Evolutionary conservation across 192 early-diverging fungal genomes (phyloP).

Genomic region (Coemansia javaensis): DNA sequence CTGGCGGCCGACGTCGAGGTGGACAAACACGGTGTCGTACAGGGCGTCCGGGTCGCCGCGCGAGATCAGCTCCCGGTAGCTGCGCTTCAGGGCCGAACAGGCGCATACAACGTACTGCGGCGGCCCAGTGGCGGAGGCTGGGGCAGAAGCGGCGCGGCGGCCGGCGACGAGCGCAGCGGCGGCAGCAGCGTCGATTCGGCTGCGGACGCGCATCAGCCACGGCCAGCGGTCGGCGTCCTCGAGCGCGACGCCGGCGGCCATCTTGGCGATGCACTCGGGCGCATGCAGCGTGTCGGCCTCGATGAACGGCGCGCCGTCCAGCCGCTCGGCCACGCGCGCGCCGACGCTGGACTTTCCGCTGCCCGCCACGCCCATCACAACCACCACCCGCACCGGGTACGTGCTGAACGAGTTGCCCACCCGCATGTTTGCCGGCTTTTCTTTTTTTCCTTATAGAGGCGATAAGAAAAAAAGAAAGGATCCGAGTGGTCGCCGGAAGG

Average conservation of each 20-base stretch:
- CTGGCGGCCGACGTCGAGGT: slow-evolving; percentile 52
- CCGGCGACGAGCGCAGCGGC: slow-evolving; percentile 15
- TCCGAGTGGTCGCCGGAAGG: no score
- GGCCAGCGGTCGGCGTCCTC: slow-evolving; percentile 63
- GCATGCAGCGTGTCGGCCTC: slow-evolving; percentile 68
- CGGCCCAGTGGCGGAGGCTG: neutral
- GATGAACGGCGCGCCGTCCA: slow-evolving; percentile 51
- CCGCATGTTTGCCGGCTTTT: slow-evolving; percentile 8
- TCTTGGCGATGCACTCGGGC: slow-evolving; percentile 55
- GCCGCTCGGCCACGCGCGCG: slow-evolving; percentile 15
- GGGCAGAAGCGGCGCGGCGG: slow-evolving; percentile 12
- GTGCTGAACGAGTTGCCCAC: slow-evolving; percentile 25
- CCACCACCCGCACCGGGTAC: slow-evolving; percentile 48
- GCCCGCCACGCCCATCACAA: slow-evolving; percentile 64
- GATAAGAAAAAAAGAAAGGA: no score
- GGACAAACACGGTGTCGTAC: slow-evolving; percentile 53
- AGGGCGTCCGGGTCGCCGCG: slow-evolving; percentile 14
- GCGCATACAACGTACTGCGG: slow-evolving; percentile 52
- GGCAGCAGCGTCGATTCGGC: slow-evolving; percentile 23
- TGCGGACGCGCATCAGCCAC: slow-evolving; percentile 56
- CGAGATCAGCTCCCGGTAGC: slow-evolving; percentile 62
- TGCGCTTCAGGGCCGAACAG: slow-evolving; percentile 60
- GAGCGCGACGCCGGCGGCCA: slow-evolving; percentile 57
- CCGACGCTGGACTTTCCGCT: slow-evolving; percentile 61
- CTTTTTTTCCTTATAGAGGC: no score